Conservation (phyloP, 1,284 basidiomycete species). For the Heimioporus retisporus region DNA sequence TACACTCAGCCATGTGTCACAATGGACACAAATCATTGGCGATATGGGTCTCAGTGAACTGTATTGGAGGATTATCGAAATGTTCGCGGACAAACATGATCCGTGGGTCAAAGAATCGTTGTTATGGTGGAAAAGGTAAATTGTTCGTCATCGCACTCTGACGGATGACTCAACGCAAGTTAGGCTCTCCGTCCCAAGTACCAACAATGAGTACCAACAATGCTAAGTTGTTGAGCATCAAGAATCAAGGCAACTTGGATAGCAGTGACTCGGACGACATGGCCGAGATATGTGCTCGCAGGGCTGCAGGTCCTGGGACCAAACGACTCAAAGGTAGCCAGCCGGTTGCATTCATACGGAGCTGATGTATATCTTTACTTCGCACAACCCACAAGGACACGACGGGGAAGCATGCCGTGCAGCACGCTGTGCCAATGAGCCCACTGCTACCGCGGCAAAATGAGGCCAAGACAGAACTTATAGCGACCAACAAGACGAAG, state of each 20-base stretch:
- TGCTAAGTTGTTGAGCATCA: neutral
- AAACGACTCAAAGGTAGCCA: neutral
- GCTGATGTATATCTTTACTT: neutral
- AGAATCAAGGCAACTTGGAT: neutral
- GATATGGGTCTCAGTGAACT: slow-evolving; percentile 7
- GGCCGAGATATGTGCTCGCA: slow-evolving; percentile 1
- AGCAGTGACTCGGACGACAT: slow-evolving; percentile 1
- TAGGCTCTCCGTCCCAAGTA: neutral
- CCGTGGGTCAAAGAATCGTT: slow-evolving; percentile 11
- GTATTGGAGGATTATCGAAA: slow-evolving; percentile 8
- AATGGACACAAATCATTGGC: slow-evolving; percentile 1
- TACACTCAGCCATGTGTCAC: slow-evolving; percentile 2
- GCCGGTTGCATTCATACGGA: neutral
- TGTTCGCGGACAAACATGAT: slow-evolving; percentile 10
- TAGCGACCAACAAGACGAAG: neutral
- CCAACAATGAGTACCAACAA: neutral
- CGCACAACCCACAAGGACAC: neutral
- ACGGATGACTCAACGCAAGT: no score
- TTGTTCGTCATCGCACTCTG: neutral
- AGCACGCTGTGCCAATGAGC: neutral
- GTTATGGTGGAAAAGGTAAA: slow-evolving; percentile 1
- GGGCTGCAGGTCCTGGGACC: neutral
- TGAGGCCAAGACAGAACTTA: neutral
- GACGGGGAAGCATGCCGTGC: neutral
- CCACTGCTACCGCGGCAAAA: neutral